Percentiles rank a stretch among this genome's conserved stretches.
These are phyloP conservation scores for Chalciporus piperatus DNA, from an alignment of 768 basidiomycete species.

Conservation along the genomic window DNA sequence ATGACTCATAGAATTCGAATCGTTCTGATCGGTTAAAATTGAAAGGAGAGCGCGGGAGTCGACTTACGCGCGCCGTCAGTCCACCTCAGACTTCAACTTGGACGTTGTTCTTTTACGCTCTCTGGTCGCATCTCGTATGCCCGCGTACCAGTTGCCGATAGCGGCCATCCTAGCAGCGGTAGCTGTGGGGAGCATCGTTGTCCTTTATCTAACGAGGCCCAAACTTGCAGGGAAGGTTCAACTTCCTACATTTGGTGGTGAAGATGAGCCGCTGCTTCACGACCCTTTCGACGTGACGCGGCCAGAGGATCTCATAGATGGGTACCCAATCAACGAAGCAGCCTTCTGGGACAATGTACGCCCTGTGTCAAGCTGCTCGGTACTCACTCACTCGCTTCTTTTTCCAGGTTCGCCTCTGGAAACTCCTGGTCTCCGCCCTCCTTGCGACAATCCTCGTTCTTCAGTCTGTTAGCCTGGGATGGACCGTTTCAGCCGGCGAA, in stretches of 20 bases:
- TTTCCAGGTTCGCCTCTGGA: constrained; percentile 56
- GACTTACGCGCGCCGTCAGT: no score
- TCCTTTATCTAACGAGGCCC: constrained; percentile 40
- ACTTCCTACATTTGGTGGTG: constrained; percentile 37
- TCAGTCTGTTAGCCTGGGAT: constrained; percentile 55
- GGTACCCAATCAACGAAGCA: constrained; percentile 59
- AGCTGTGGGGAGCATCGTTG: constrained; percentile 43
- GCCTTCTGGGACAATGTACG: constrained; percentile 59
- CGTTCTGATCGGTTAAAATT: no score
- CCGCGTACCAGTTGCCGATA: constrained; percentile 55
- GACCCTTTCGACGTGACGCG: constrained; percentile 73
- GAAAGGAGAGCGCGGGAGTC: no score
- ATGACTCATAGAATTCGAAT: no score
- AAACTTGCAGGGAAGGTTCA: constrained; percentile 49
- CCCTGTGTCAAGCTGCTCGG: neutral
- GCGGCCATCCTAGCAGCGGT: constrained; percentile 45
- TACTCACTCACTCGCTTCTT: neutral
- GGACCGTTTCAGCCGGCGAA: constrained; percentile 32
- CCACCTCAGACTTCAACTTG: no score
- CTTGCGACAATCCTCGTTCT: constrained; percentile 47
- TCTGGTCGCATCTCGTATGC: constrained; percentile 39
- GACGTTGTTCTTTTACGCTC: neutral
- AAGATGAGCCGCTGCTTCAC: constrained; percentile 20
- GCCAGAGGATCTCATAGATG: constrained; percentile 68
- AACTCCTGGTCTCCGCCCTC: constrained; percentile 47